Conservation (phyloP, 306 rosid species). For the Luffa aegyptiaca region DNA sequence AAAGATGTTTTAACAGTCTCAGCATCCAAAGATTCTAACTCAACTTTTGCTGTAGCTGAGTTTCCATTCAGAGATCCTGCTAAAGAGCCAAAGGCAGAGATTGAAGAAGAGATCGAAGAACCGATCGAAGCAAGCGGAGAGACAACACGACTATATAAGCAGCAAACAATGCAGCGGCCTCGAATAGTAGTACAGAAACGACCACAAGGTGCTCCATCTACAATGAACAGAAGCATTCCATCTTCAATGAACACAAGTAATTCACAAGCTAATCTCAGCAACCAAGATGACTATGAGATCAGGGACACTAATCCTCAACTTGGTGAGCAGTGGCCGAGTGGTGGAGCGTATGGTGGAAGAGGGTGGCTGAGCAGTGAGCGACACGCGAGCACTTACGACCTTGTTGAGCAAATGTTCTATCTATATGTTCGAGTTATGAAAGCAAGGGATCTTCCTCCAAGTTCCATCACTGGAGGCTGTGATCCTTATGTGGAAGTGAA, state of each 20-base stretch:
- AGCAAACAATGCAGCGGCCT: slow-evolving; percentile 36
- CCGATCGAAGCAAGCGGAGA: slow-evolving; percentile 1
- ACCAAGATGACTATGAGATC: slow-evolving; percentile 40
- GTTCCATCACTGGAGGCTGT: slow-evolving; percentile 50
- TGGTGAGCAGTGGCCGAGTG: slow-evolving; percentile 71
- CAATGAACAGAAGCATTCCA: slow-evolving; percentile 18
- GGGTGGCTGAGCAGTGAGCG: slow-evolving; percentile 75
- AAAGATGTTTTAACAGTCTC: slow-evolving; percentile 3
- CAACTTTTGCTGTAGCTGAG: slow-evolving; percentile 9
- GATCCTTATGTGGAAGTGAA: slow-evolving; percentile 93
- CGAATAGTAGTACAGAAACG: slow-evolving; percentile 45
- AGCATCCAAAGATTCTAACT: slow-evolving; percentile 8
- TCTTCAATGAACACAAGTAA: slow-evolving; percentile 19
- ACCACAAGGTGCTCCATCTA: slow-evolving; percentile 35
- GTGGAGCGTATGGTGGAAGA: slow-evolving; percentile 41
- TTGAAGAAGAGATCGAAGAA: slow-evolving; percentile 21
- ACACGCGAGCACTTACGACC: slow-evolving; percentile 64
- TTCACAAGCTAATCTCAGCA: slow-evolving; percentile 26
- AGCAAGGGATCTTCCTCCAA: slow-evolving; percentile 68
- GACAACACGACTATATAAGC: slow-evolving; percentile 23
- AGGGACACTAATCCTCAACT: slow-evolving; percentile 78
- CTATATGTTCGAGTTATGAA: slow-evolving; percentile 70
- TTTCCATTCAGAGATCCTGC: slow-evolving; percentile 7
- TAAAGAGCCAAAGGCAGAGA: slow-evolving; percentile 19
- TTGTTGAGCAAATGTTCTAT: slow-evolving; percentile 81